These are phyloP conservation scores for Cardamine resedifolia DNA, from an alignment of 345 rosid species.

Conservation along the genomic window DNA sequence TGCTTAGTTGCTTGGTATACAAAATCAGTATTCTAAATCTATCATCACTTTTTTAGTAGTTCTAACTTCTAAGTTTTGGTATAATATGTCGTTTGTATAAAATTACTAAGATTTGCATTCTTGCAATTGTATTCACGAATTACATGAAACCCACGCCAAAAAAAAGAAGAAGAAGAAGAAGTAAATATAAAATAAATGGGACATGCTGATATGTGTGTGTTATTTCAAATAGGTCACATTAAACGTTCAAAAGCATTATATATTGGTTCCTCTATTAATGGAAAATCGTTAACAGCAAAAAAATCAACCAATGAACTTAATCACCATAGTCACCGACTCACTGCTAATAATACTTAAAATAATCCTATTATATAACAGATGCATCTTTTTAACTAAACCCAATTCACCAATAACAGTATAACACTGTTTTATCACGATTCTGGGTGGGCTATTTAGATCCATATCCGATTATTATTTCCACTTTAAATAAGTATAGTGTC, in stretches of 20 bases:
- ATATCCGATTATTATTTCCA: constrained; percentile 30
- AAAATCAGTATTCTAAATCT: neutral
- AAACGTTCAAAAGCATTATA: neutral
- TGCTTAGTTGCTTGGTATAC: neutral
- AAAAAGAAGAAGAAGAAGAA: too few relatives aligned
- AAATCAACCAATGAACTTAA: neutral
- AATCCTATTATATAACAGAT: neutral
- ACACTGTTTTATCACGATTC: constrained; percentile 15
- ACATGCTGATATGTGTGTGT: neutral
- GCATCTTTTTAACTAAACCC: neutral
- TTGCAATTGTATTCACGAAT: neutral
- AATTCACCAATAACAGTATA: neutral
- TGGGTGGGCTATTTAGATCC: constrained; percentile 24
- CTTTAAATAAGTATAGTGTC: constrained; percentile 36
- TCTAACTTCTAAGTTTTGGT: neutral
- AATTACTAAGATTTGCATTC: neutral
- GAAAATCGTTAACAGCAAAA: neutral
- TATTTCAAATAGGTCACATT: neutral
- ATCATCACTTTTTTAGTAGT: neutral
- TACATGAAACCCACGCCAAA: neutral
- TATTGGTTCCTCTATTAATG: neutral
- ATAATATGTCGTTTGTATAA: neutral
- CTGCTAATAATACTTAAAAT: neutral
- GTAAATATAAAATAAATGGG: neutral
- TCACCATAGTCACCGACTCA: neutral